Conservation (phyloP, 2,329 filamentous ascomycete species). For the Lithohypha guttulata region DNA sequence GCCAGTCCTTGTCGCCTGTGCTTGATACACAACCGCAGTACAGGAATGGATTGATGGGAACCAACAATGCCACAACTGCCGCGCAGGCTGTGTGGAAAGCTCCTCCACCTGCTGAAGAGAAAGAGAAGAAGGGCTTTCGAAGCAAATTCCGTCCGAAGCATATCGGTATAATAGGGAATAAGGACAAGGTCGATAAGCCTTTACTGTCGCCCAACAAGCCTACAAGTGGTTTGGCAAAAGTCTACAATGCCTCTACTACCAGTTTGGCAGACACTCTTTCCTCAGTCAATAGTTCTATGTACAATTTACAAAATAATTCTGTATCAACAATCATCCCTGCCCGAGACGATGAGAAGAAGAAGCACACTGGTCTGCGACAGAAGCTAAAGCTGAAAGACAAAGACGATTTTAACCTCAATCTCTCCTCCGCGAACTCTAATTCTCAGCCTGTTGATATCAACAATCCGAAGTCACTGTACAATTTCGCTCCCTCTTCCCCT, state of each 20-base stretch:
- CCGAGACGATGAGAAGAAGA: constrained; percentile 38
- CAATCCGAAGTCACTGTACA: constrained; percentile 54
- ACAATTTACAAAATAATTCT: constrained; percentile 52
- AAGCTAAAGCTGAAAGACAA: constrained; percentile 54
- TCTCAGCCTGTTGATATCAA: constrained; percentile 53
- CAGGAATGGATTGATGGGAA: constrained; percentile 42
- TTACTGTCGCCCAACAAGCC: constrained; percentile 51
- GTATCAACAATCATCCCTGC: constrained; percentile 39
- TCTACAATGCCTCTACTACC: constrained; percentile 50
- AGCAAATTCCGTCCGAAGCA: constrained; percentile 62
- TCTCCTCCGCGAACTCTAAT: constrained; percentile 56
- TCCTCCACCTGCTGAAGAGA: constrained; percentile 26
- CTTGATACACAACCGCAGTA: constrained; percentile 28
- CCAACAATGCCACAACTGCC: constrained; percentile 49
- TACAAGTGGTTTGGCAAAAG: constrained; percentile 41
- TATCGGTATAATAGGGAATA: constrained; percentile 51
- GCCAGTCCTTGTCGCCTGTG: constrained; percentile 10
- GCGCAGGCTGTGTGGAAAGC: constrained; percentile 53
- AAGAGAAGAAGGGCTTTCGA: constrained; percentile 49
- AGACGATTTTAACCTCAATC: constrained; percentile 48
- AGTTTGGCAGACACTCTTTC: constrained; percentile 46
- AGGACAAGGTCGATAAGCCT: constrained; percentile 38
- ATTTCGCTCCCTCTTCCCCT: constrained; percentile 54
- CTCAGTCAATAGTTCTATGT: constrained; percentile 47
- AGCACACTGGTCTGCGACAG: constrained; percentile 54